Evolutionary conservation across 805 yeast species (phyloP).

Genomic region (Starmerella sp.): DNA sequence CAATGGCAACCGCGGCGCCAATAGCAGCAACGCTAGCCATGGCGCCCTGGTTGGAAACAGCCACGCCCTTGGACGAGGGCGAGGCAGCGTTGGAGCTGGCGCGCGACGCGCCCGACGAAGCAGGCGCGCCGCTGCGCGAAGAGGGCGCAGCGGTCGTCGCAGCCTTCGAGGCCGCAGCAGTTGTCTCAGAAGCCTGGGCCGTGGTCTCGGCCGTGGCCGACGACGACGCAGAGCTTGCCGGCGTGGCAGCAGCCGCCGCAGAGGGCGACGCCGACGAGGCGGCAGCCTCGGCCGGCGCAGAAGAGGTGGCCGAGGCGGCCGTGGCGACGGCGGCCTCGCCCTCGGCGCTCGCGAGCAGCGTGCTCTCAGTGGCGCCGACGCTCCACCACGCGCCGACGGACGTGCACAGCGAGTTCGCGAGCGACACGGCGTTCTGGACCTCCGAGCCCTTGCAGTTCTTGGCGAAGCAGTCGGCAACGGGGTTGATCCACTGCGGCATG

Average conservation of each 20-base stretch:
- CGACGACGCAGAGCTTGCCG: neutral
- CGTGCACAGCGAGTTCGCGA: neutral
- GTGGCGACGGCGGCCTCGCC: neutral
- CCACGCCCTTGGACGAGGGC: neutral
- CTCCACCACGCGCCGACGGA: conserved; percentile 3
- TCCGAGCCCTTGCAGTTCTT: neutral
- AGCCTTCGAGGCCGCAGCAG: neutral
- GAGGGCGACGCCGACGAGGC: neutral
- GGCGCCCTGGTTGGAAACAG: neutral
- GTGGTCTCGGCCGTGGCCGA: neutral
- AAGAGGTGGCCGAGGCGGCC: neutral
- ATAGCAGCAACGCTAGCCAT: neutral
- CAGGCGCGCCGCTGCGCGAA: neutral
- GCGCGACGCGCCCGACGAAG: neutral
- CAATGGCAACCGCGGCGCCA: neutral
- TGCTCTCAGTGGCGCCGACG: neutral
- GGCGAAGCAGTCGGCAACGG: conserved; percentile 6
- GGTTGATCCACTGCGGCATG: conserved; percentile 2
- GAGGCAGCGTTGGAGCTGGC: neutral
- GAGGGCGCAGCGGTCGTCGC: neutral
- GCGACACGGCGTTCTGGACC: neutral
- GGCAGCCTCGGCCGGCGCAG: neutral
- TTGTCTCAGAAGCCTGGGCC: neutral
- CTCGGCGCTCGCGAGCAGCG: neutral
- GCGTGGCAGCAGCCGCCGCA: neutral